Percentiles rank a stretch among this genome's conserved stretches.
Conservation (phyloP, 1,139 yeast genomes). For the Lodderomyces beijingensis region DNA sequence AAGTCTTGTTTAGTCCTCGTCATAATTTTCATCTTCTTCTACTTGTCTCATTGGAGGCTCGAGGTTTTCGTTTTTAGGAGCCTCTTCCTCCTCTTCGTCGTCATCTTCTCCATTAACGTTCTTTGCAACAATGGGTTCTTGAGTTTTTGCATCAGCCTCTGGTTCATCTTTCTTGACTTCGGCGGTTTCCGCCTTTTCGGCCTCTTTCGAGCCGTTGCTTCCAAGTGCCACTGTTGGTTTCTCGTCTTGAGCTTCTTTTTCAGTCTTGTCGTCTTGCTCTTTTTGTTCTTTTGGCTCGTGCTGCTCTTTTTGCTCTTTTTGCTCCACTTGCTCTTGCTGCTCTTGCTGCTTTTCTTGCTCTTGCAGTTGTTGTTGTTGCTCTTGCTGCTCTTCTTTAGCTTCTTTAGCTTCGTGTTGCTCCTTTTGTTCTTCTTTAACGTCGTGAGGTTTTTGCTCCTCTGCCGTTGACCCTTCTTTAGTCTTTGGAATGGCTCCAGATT, state of each 20-base stretch:
- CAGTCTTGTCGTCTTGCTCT: too few species aligned
- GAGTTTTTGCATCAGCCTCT: slow-evolving; percentile 3
- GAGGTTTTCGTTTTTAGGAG: slow-evolving; percentile 24
- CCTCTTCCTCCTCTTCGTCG: slow-evolving; percentile 28
- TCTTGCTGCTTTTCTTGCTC: not conserved
- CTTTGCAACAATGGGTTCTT: slow-evolving; percentile 1
- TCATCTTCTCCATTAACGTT: slow-evolving; percentile 39
- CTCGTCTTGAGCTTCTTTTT: not conserved
- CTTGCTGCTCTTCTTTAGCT: not conserved
- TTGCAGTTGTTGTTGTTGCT: not conserved
- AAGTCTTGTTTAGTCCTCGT: slow-evolving; percentile 46
- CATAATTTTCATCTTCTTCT: slow-evolving; percentile 82
- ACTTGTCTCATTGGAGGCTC: slow-evolving; percentile 74
- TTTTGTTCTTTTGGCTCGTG: too few species aligned
- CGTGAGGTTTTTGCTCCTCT: not conserved
- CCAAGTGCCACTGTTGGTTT: not conserved
- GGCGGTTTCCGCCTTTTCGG: slow-evolving; percentile 4
- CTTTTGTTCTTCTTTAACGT: not conserved
- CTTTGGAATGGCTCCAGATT: slow-evolving; percentile 4
- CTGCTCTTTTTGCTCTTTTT: slow-evolving; percentile 1
- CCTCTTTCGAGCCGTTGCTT: slow-evolving; percentile 1
- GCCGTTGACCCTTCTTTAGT: too few species aligned
- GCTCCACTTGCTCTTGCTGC: not conserved
- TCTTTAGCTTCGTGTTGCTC: slow-evolving; percentile 3
- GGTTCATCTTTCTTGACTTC: slow-evolving; percentile 3